Evolutionary conservation across 1,139 yeast genomes (phyloP).

Genomic region (Kodamaea plutei): DNA sequence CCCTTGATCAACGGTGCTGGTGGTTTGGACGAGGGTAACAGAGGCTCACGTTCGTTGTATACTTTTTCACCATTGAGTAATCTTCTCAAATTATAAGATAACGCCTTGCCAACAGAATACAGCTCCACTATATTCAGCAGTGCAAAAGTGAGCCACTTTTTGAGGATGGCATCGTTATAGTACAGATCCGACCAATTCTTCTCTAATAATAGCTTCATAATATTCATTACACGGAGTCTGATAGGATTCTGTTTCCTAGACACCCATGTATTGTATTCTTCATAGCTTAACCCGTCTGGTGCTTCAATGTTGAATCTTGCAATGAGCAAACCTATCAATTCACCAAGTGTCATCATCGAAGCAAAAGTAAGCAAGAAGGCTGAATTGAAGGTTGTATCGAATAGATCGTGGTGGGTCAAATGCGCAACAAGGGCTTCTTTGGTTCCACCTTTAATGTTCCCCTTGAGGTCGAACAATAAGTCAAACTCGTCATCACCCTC

Average conservation of each 20-base stretch:
- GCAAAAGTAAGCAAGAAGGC: conserved; percentile 73
- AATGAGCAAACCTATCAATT: conserved; percentile 58
- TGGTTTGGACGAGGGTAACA: conserved; percentile 26
- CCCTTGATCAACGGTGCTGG: conserved; percentile 43
- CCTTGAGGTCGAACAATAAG: conserved; percentile 67
- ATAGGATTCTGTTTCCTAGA: conserved; percentile 66
- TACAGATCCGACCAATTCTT: conserved; percentile 75
- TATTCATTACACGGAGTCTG: conserved; percentile 62
- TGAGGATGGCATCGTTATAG: conserved; percentile 45
- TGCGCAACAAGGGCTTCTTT: conserved; percentile 77
- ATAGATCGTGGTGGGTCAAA: conserved; percentile 71
- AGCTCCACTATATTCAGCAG: conserved; percentile 42
- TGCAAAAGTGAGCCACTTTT: conserved; percentile 56
- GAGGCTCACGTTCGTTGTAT: conserved; percentile 29
- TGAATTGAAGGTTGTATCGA: conserved; percentile 66
- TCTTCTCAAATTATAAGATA: conserved; percentile 23
- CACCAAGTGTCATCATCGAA: conserved; percentile 68
- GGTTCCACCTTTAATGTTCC: conserved; percentile 82
- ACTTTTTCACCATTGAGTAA: conserved; percentile 32
- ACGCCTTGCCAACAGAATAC: conserved; percentile 33
- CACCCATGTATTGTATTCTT: conserved; percentile 80
- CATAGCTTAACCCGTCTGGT: conserved; percentile 83
- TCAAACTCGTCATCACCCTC: conserved; percentile 76
- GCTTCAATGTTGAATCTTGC: conserved; percentile 71
- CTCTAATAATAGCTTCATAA: conserved; percentile 68